Evolutionary conservation across 1,139 yeast genomes (phyloP), one percentile per base, ranked within the genome.

Genomic region (Blastobotrys capitulatus): DNA sequence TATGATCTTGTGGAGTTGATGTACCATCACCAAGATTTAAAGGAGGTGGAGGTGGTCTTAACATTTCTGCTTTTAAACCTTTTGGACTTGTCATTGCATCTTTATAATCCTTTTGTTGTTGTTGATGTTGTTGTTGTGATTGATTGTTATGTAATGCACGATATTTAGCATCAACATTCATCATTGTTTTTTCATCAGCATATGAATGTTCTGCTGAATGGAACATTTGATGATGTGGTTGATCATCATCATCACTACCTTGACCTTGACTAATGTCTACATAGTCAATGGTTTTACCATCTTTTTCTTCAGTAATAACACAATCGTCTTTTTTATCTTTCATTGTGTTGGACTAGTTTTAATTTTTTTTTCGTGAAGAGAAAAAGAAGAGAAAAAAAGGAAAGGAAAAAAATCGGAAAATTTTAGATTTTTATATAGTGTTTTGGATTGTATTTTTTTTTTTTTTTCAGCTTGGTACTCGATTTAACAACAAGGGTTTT

Each of bases 81-180:
- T 8, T n/a, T 51, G 52, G n/a, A 49, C 43, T 22, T 59, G 61
- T 15, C 51, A 53, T 20, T 48, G 42, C 59, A 54, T 54, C 43
- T 16, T 34, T 16, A 27, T 26, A 27, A 6, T 29, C n/a, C 25
- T 31, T 36, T 27, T 34, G 25, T 19, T 26, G 29, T 31, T 31
- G 41, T 27, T 34, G 25, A 27, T 26, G 29, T 29, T 29, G 32
- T 15, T 25, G 29, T 19, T 37, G 42, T 12, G 34, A 40, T 31
- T 31, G 41, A n/a, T 41, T 31, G 35, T 26, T 42, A 32, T 57
- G 58, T 40, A 85, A 72, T 0, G 92, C 87, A 56, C 77, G 74
- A 48, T 80, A 65, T 60, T 84, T 85, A 57, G 88, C 82, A 56
- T 83, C 89, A 54, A 83, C 81, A 51, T 83, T 88, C 62, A 78